Conservation (phyloP, 345 rosid species). For the Stellera chamaejasme region DNA sequence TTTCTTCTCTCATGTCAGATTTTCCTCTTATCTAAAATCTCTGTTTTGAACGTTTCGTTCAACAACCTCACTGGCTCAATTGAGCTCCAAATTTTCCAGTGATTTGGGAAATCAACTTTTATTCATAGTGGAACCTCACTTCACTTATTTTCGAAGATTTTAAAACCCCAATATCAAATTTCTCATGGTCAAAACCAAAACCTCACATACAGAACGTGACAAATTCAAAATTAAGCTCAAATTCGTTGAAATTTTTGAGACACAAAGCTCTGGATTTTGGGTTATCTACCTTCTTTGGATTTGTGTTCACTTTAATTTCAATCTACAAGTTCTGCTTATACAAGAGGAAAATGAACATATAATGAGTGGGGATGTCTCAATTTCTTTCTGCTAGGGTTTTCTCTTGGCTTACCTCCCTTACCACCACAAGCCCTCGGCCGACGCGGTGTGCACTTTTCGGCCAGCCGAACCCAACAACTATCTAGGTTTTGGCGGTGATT, state of each 20-base stretch:
- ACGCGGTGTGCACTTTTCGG: too few relatives aligned
- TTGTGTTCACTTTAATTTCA: conserved; percentile 24
- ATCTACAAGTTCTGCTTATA: conserved; percentile 16
- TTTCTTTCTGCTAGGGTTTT: too few relatives aligned
- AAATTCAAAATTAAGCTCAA: too few relatives aligned
- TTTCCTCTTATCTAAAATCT: conserved; percentile 52
- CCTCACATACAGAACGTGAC: conserved; percentile 15
- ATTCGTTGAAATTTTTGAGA: conserved; percentile 2
- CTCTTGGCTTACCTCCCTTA: too few relatives aligned
- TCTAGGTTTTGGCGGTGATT: too few relatives aligned
- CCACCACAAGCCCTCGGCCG: too few relatives aligned
- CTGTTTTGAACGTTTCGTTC: conserved; percentile 51
- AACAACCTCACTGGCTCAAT: conserved; percentile 61
- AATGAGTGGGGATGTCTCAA: too few relatives aligned
- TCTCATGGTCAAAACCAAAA: conserved; percentile 10
- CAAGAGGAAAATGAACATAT: conserved; percentile 36
- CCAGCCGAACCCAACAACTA: too few relatives aligned
- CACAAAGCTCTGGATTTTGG: conserved; percentile 28
- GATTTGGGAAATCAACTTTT: conserved; percentile 70
- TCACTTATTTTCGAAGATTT: conserved; percentile 24
- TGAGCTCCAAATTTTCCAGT: conserved; percentile 21
- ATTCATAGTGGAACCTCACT: conserved; percentile 41
- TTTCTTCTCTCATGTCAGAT: conserved; percentile 49
- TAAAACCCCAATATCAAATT: conserved; percentile 22
- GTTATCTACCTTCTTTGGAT: conserved; percentile 31